These are phyloP conservation scores for Heliamphora pulchella DNA, from an alignment of 179 eudicot genomes.

Conservation along the genomic window DNA sequence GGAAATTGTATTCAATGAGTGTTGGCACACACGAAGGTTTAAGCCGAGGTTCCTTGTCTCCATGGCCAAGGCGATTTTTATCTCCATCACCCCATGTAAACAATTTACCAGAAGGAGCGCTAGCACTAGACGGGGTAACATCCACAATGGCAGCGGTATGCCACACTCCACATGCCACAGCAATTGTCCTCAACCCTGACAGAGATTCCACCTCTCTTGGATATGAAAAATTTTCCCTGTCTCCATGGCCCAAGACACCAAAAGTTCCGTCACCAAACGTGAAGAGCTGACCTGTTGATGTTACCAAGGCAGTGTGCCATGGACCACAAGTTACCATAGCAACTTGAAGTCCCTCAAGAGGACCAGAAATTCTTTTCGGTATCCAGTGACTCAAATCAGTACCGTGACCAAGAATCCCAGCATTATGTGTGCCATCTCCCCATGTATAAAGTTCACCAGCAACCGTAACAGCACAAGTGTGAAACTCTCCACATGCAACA, in stretches of 20 bases:
- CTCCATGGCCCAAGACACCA: slow-evolving; percentile 87
- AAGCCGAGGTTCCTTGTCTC: slow-evolving; percentile 79
- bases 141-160: slow-evolving; percentile 96
- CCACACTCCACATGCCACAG: slow-evolving; percentile 98
- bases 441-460: slow-evolving; percentile 83
- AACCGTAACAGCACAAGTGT: slow-evolving; percentile 79
- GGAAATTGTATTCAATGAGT: slow-evolving; percentile 72
- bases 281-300: slow-evolving; percentile 75
- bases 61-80: slow-evolving; percentile 88
- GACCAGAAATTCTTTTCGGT: slow-evolving; percentile 69
- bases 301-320: slow-evolving; percentile 85
- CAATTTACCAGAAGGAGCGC: slow-evolving; percentile 63
- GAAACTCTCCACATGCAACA: slow-evolving; percentile 94
- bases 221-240: slow-evolving; percentile 52
- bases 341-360: slow-evolving; percentile 80
- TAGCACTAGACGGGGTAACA: slow-evolving; percentile 67
- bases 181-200: slow-evolving; percentile 70
- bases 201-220: slow-evolving; percentile 86
- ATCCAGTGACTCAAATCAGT: slow-evolving; percentile 82
- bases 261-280: slow-evolving; percentile 96
- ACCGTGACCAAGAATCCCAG: slow-evolving; percentile 88
- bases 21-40: slow-evolving; percentile 85
- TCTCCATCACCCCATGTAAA: slow-evolving; percentile 98
- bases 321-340: slow-evolving; percentile 80
- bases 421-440: slow-evolving; percentile 88